These are phyloP conservation scores for Suillus weaverae DNA, from an alignment of 768 basidiomycete species.

Conservation along the genomic window DNA sequence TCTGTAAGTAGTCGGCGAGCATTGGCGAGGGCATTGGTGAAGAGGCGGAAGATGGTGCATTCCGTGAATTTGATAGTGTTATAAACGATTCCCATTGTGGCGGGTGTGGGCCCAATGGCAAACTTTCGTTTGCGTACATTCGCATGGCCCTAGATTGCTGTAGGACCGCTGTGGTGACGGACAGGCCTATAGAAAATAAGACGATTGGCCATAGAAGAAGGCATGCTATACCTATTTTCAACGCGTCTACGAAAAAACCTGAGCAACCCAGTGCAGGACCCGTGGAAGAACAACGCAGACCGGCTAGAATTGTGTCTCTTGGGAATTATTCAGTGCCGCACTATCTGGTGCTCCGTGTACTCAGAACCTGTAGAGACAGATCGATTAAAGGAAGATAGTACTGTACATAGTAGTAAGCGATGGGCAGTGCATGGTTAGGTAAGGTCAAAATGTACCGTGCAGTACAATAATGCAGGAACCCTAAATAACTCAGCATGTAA, in stretches of 20 bases:
- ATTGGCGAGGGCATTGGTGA: neutral
- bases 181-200: neutral
- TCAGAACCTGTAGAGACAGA: neutral
- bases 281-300: neutral
- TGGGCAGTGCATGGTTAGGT: neutral
- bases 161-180: neutral
- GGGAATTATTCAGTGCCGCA: neutral
- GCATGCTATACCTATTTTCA: neutral
- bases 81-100: neutral
- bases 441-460: neutral
- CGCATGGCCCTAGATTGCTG: neutral
- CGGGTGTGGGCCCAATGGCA: neutral
- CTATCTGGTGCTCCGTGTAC: neutral
- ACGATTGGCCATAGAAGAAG: neutral
- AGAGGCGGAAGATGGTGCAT: no score
- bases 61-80: neutral
- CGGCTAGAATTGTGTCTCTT: neutral
- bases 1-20: conserved; percentile 14
- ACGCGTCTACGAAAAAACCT: neutral
- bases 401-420: neutral
- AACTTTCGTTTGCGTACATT: neutral
- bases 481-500: neutral
- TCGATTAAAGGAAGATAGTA: neutral
- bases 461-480: no score
- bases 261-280: neutral